phyloP scores from a whole-genome alignment of 2,329 filamentous ascomycete species.

The Xylogone sp. region DNA sequence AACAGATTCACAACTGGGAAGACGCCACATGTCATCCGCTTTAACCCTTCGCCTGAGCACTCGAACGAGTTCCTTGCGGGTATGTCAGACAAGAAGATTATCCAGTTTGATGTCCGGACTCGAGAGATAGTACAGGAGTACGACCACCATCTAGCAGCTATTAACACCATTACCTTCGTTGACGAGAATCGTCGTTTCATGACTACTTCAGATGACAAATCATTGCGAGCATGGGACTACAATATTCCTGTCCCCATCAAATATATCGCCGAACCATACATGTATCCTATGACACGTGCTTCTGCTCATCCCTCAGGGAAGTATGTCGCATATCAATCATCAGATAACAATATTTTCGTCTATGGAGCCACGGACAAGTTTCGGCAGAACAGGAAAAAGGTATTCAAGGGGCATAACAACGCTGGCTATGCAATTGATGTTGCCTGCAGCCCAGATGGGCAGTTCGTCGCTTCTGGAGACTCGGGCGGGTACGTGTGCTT shows the following conservation, averaged over 20 bases:
- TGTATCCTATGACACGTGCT: constrained; percentile 92
- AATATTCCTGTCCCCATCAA: constrained; percentile 98
- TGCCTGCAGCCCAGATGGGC: constrained; percentile 83
- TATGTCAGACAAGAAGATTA: constrained; percentile 98
- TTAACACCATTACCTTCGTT: constrained; percentile 97
- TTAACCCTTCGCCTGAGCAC: constrained; percentile 76
- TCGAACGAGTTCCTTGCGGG: constrained; percentile 90
- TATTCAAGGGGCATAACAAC: constrained; percentile 92
- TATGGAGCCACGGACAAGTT: constrained; percentile 95
- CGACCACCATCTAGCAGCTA: constrained; percentile 93
- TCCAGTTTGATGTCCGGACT: constrained; percentile 89
- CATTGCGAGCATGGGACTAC: constrained; percentile 95
- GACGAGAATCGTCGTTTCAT: constrained; percentile 95
- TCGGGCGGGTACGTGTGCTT: constrained; percentile 87
- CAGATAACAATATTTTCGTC: constrained; percentile 95
- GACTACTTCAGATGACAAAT: constrained; percentile 96
- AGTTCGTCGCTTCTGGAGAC: constrained; percentile 85
- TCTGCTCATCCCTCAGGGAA: constrained; percentile 84
- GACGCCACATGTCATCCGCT: constrained; percentile 90
- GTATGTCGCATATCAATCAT: constrained; percentile 89
- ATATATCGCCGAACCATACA: constrained; percentile 94
- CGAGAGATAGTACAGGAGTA: constrained; percentile 89
- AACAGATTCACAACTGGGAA: constrained; percentile 89
- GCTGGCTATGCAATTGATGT: constrained; percentile 91
- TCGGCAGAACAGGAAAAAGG: constrained; percentile 95